Evolutionary conservation across 345 rosid genomes (phyloP), one percentile per base, ranked within the genome.

Genomic region (Cardiospermum halicacabum): DNA sequence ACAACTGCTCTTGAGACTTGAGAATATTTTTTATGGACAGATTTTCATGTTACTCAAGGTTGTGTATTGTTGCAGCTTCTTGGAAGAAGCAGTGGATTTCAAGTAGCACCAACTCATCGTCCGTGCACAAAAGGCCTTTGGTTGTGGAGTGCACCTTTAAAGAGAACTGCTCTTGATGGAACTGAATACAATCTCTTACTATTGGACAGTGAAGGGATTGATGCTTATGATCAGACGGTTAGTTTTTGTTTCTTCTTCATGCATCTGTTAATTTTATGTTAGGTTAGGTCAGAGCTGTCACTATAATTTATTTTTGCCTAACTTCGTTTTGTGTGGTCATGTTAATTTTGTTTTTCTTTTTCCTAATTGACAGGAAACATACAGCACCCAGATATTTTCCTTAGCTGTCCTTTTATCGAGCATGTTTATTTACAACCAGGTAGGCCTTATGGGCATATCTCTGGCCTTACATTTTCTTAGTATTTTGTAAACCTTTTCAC

Each of bases 81-180:
- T 81, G 99, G 99, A 56, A 87, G 93, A 66, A 87, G 97, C 66
- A 95, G 92, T 75, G 99, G 98, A 49, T 95, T 95, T 80, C 96
- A 91, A 72, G 99, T 95, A 48, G 98, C 97, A 45, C 84, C 99
- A 34, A 89, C 99, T 58, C 96, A 95, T 66, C 81, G 88, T 53
- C 99, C 99, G 0, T 95, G 98, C 75, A 95, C 99, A 0, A 95
- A 95, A 69, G 99, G 99, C 50, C 98, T 95, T 58, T 95, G 98
- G 98, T 69, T 95, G 77, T 95, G 97, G 99, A 95, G 97, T 75
- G 81, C 99, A 60, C 96, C 97, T 5, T 70, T 95, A 40, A 91
- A 85, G 83, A 77, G 89, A 79, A 89, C 83, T 67, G 85, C 96
- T 68, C 93, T 95, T 58, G 99, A 95, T 70, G 97, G 99, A 66